Percentiles rank a stretch among this genome's conserved stretches.
phyloP scores from a whole-genome alignment of 306 rosid genomes.

The Lathyrus tuberosus region DNA sequence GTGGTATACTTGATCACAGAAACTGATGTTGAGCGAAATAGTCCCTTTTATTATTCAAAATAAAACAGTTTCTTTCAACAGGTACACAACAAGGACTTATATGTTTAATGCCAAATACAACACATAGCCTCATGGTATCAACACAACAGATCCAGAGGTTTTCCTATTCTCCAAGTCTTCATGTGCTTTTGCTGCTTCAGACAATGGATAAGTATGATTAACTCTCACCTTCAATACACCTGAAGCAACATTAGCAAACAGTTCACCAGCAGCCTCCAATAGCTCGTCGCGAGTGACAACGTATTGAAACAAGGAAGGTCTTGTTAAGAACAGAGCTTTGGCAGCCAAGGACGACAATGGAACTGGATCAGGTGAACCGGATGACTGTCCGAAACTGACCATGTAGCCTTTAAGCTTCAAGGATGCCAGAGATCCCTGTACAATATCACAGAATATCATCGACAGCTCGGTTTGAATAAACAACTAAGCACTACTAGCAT shows the following conservation, averaged over 20 bases:
- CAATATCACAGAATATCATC: conserved; percentile 21
- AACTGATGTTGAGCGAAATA: background rate
- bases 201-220: conserved; percentile 79
- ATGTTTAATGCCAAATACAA: background rate
- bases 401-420: conserved; percentile 72
- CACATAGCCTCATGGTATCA: conserved; percentile 58
- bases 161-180: conserved; percentile 74
- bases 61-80: conserved; percentile 10
- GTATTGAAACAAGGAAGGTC: conserved; percentile 75
- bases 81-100: conserved; percentile 10
- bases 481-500: background rate
- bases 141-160: conserved; percentile 82
- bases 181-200: conserved; percentile 80
- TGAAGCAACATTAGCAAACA: conserved; percentile 61
- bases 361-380: conserved; percentile 87
- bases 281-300: conserved; percentile 62
- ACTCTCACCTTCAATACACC: conserved; percentile 72
- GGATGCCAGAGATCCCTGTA: conserved; percentile 83
- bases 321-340: conserved; percentile 78
- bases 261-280: conserved; percentile 70
- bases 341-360: conserved; percentile 70
- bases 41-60: conserved; percentile 19
- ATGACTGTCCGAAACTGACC: conserved; percentile 90
- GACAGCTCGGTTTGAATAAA: background rate
- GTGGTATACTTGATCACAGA: background rate